Conservation (phyloP, 352 stramenopile genomes). For the Phytophthora syringae region DNA sequence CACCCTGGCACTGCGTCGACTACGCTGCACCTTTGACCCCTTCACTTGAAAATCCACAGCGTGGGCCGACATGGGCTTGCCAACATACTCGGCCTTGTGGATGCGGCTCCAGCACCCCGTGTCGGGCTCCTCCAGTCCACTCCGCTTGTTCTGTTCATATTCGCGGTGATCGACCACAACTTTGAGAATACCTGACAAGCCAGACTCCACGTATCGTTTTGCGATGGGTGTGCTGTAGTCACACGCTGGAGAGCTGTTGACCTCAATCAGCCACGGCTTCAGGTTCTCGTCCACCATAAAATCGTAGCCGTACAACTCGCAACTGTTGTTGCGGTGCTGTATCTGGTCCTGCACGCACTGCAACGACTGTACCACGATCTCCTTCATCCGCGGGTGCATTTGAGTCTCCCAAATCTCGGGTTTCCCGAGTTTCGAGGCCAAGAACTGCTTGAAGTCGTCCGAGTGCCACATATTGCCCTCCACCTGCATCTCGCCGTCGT, state of each 20-base stretch:
- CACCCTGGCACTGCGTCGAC: conserved; percentile 19
- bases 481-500: conserved; percentile 64
- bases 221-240: conserved; percentile 94
- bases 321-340: conserved; percentile 89
- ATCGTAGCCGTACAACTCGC: conserved; percentile 94
- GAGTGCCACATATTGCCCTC: conserved; percentile 83
- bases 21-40: conserved; percentile 52
- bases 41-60: conserved; percentile 77
- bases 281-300: conserved; percentile 93
- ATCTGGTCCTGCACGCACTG: conserved; percentile 90
- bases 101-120: conserved; percentile 74
- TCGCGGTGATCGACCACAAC: conserved; percentile 89
- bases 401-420: conserved; percentile 46
- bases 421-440: conserved; percentile 36
- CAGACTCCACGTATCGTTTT: conserved; percentile 87
- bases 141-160: conserved; percentile 59
- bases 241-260: conserved; percentile 93
- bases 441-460: conserved; percentile 74
- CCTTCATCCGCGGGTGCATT: conserved; percentile 87
- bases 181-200: conserved; percentile 86
- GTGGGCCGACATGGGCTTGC: conserved; percentile 69
- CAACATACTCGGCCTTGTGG: conserved; percentile 66
- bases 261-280: conserved; percentile 91
- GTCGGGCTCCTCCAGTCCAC: conserved; percentile 48
- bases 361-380: conserved; percentile 85